Percentiles rank a stretch among this genome's conserved stretches.
Conservation (phyloP, 2,329 filamentous ascomycete species). For the Claviceps maximensis region DNA sequence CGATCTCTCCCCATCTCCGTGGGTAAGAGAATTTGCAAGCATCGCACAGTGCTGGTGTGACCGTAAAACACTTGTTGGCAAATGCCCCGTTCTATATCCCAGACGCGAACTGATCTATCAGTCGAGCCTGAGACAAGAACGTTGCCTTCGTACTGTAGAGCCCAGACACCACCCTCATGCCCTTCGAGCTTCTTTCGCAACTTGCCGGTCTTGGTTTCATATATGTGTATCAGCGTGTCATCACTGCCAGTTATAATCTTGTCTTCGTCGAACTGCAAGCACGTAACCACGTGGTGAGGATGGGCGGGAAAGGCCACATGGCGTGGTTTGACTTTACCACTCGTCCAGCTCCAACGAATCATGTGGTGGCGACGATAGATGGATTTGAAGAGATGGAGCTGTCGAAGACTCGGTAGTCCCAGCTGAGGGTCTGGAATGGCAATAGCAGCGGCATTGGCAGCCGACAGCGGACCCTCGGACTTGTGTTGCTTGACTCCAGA, state of each 20-base stretch:
- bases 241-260: constrained; percentile 97
- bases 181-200: constrained; percentile 74
- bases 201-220: constrained; percentile 89
- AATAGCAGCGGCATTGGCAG: constrained; percentile 69
- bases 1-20: constrained; percentile 58
- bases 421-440: constrained; percentile 73
- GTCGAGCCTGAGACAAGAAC: constrained; percentile 92
- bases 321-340: constrained; percentile 66
- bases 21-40: constrained; percentile 86
- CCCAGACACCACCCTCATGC: constrained; percentile 96
- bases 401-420: constrained; percentile 64
- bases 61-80: constrained; percentile 96
- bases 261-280: constrained; percentile 92
- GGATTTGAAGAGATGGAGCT: constrained; percentile 89
- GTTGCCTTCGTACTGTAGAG: constrained; percentile 90
- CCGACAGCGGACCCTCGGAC: constrained; percentile 74
- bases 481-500: constrained; percentile 34
- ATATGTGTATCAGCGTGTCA: constrained; percentile 94
- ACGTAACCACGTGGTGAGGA: constrained; percentile 91
- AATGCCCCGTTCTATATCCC: constrained; percentile 88
- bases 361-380: constrained; percentile 87
- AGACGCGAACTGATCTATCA: constrained; percentile 94
- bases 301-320: constrained; percentile 96
- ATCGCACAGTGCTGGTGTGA: constrained; percentile 93
- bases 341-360: constrained; percentile 87